These are phyloP conservation scores for Diplosphaera chodatii DNA, from an alignment of 139 green algal species.

Conservation along the genomic window DNA sequence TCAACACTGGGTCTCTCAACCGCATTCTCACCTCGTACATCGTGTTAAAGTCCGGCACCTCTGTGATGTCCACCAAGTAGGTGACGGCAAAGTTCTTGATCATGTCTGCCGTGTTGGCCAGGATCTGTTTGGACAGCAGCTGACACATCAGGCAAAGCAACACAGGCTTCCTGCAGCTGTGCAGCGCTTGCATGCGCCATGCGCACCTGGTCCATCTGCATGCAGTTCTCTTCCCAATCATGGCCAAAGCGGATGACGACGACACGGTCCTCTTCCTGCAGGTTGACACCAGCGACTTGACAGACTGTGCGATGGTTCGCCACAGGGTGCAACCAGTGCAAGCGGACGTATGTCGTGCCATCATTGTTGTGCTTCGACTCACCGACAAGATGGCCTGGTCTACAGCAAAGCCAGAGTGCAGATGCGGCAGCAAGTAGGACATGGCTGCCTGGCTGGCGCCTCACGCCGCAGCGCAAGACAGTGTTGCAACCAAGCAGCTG, in stretches of 20 bases:
- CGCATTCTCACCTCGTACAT: conserved; percentile 58
- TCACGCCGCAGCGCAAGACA: too few species aligned
- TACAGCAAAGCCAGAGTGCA: conserved; percentile 89
- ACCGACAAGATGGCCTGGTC: conserved; percentile 83
- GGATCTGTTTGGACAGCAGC: conserved; percentile 43
- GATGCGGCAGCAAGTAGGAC: conserved; percentile 91
- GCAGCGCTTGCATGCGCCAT: too few species aligned
- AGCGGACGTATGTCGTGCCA: too few species aligned
- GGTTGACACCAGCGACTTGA: too few species aligned
- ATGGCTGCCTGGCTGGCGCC: conserved; percentile 39
- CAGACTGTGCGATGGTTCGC: too few species aligned
- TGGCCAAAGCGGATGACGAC: conserved; percentile 94
- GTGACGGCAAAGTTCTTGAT: conserved; percentile 95
- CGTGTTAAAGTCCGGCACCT: conserved; percentile 90
- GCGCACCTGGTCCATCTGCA: conserved; percentile 87
- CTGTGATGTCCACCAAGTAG: conserved; percentile 71
- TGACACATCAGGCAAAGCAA: too few species aligned
- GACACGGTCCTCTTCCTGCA: conserved; percentile 88
- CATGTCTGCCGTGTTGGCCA: conserved; percentile 70
- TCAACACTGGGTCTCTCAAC: too few species aligned
- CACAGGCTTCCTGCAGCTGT: too few species aligned
- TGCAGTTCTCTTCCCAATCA: conserved; percentile 92
- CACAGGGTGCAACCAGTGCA: too few species aligned
- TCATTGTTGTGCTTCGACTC: too few species aligned
- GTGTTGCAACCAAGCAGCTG: too few species aligned